phyloP scores from a whole-genome alignment of 805 yeast genomes.

The Cyberlindnera maritima region DNA sequence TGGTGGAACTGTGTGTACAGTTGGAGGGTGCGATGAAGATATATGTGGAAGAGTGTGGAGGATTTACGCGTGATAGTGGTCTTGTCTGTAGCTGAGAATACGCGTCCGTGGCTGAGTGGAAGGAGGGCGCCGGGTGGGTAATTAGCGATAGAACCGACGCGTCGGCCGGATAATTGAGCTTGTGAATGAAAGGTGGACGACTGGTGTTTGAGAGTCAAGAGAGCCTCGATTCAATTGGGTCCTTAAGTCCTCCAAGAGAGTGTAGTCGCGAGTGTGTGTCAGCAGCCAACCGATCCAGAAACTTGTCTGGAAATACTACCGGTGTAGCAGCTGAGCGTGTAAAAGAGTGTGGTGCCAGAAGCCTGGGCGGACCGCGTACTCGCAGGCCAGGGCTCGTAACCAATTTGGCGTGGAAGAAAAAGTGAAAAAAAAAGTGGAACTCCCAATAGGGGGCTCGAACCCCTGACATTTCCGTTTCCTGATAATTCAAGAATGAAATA shows the following conservation, averaged over 20 bases:
- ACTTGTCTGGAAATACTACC: no score
- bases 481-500: constrained; percentile 19
- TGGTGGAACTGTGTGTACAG: no score
- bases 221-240: no score
- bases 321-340: not conserved
- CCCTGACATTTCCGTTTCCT: constrained; percentile 31
- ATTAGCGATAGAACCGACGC: constrained; percentile 1
- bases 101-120: not conserved
- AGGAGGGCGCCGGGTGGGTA: not conserved
- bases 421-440: constrained; percentile 18
- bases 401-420: not conserved
- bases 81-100: not conserved
- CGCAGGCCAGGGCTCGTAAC: not conserved
- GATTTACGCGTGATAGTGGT: no score
- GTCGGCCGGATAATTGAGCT: not conserved
- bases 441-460: constrained; percentile 33
- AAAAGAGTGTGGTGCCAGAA: not conserved
- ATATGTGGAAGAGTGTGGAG: no score
- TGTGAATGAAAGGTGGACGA: not conserved
- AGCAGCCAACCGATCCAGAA: no score
- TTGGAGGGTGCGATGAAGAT: no score
- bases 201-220: not conserved
- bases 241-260: no score
- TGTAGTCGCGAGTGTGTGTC: no score
- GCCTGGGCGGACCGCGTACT: not conserved